Percentiles rank a stretch among this genome's conserved stretches.
Evolutionary conservation across 1,284 basidiomycete genomes (phyloP).

Genomic region (Austropuccinia psidii): DNA sequence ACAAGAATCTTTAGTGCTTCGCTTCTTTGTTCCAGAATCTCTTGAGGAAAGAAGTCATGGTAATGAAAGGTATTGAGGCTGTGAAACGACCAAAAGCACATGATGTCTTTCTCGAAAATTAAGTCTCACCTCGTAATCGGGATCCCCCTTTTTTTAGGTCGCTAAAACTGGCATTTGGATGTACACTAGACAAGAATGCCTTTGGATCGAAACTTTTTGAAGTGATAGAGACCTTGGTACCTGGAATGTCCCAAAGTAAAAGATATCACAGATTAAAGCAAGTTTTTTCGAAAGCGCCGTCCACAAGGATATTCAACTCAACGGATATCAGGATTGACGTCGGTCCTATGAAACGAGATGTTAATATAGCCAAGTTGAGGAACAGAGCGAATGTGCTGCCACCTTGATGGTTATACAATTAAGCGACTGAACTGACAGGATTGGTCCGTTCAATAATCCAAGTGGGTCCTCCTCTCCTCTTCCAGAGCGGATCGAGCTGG

Average conservation of each 20-base stretch:
- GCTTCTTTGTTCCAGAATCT: conserved; percentile 75
- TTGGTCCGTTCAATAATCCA: conserved; percentile 13
- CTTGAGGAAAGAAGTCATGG: conserved; percentile 36
- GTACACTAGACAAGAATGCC: conserved; percentile 77
- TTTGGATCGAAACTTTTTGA: conserved; percentile 97
- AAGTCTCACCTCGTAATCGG: conserved; percentile 38
- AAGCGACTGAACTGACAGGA: conserved; percentile 32
- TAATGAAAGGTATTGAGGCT: neutral
- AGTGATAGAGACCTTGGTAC: conserved; percentile 59
- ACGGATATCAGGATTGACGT: conserved; percentile 29
- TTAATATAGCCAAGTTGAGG: neutral
- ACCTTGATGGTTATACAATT: no score
- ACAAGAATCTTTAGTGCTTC: conserved; percentile 90
- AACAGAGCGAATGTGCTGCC: neutral
- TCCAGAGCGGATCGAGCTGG: neutral
- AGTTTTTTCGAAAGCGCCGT: neutral
- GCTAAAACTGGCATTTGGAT: conserved; percentile 92
- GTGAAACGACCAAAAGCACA: neutral
- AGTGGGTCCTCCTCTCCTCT: conserved; percentile 7
- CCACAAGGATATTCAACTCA: neutral
- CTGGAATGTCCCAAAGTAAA: neutral
- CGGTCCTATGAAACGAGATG: neutral
- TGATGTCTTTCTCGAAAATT: neutral
- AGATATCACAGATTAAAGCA: neutral
- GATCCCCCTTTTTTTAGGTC: conserved; percentile 67